Evolutionary conservation across 768 basidiomycete species (phyloP), one percentile per base, ranked within the genome.

Genomic region (Kwoniella mangroviensis): DNA sequence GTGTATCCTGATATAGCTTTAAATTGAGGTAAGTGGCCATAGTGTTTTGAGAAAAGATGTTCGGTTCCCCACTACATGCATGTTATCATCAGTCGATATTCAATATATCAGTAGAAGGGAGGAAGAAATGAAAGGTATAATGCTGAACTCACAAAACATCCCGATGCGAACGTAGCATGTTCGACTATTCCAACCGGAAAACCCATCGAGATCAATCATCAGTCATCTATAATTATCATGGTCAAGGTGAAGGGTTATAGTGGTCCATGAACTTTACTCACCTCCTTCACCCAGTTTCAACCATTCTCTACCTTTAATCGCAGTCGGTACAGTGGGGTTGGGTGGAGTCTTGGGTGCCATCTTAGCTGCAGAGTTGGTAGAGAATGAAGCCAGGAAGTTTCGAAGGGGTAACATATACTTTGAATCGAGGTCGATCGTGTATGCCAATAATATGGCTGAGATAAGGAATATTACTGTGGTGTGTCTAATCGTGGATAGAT

Each of bases 101-200:
- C n/a, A n/a, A n/a, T n/a, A n/a, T n/a, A n/a, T n/a, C n/a, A n/a
- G n/a, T n/a, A n/a, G n/a, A n/a, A n/a, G n/a, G n/a, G n/a, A n/a
- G n/a, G n/a, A n/a, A n/a, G n/a, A n/a, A 43, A 40, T 24, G 2
- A 15, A 51, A 51, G 34, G 4, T 57, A 40, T 22, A 3, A 22
- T 53, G n/a, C 24, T 26, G 11, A 22, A 45, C 82, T 77, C 68
- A 83, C 82, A 63, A 83, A 83, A 68, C 82, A 83, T 26, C 82
- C 82, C 24, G 79, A 74, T 28, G 82, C 81, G 63, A 83, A 83
- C 13, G 79, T 81, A n/a, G 81, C 82, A 59, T 80, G 75, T 67
- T 83, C 82, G 28, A 81, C 82, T 81, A n/a, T n/a, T n/a, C n/a
- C n/a, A n/a, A n/a, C n/a, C n/a, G n/a, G n/a, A n/a, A n/a, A n/a